These are phyloP conservation scores for Rhizopogon vinicolor DNA, from an alignment of 768 basidiomycete species.

Conservation along the genomic window DNA sequence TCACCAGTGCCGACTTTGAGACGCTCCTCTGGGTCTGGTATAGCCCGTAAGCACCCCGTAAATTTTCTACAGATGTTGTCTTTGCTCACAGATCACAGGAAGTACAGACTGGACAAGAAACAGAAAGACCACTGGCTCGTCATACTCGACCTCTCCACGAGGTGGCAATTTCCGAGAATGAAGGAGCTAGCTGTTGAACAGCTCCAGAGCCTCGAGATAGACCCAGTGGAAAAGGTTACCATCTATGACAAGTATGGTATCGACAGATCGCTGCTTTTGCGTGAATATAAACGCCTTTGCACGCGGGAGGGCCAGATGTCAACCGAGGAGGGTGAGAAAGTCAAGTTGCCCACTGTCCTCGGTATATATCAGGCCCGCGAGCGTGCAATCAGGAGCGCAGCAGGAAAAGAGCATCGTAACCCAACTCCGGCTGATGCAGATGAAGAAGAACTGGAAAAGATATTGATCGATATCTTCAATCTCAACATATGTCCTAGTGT, in stretches of 20 bases:
- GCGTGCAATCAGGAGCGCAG: slow-evolving; percentile 29
- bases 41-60: slow-evolving; percentile 37
- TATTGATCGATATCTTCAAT: slow-evolving; percentile 30
- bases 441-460: slow-evolving; percentile 20
- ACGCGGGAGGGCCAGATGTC: slow-evolving; percentile 47
- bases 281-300: slow-evolving; percentile 48
- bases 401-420: slow-evolving; percentile 16
- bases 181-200: slow-evolving; percentile 49
- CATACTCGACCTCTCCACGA: slow-evolving; percentile 48
- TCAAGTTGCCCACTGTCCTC: slow-evolving; percentile 54
- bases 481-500: slow-evolving; percentile 1
- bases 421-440: slow-evolving; percentile 21
- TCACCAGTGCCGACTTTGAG: slow-evolving; percentile 36
- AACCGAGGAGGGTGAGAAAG: slow-evolving; percentile 46
- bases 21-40: slow-evolving; percentile 53
- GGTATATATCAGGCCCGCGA: slow-evolving; percentile 55
- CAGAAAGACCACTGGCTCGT: slow-evolving; percentile 46
- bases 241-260: slow-evolving; percentile 54
- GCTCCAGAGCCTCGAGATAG: slow-evolving; percentile 42
- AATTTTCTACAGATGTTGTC: not conserved
- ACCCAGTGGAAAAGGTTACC: slow-evolving; percentile 48
- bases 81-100: not conserved
- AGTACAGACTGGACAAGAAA: slow-evolving; percentile 46
- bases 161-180: slow-evolving; percentile 53
- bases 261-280: slow-evolving; percentile 43